Percentiles rank a stretch among this genome's conserved stretches.
These are phyloP conservation scores for Metarhizium sp. DNA, from an alignment of 2,329 filamentous ascomycete genomes.

Conservation along the genomic window DNA sequence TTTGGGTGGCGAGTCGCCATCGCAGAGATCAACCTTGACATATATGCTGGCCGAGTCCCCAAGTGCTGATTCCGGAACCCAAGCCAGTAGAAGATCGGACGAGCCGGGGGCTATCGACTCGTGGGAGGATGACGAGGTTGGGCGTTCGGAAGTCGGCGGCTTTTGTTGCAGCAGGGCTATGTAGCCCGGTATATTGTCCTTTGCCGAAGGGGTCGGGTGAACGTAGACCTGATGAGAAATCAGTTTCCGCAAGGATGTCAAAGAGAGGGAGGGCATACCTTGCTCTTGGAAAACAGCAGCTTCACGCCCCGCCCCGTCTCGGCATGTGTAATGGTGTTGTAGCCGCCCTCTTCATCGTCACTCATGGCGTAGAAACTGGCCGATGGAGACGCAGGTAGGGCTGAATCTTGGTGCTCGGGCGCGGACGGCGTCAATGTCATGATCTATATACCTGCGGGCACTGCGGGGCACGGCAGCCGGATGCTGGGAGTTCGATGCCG, in stretches of 20 bases:
- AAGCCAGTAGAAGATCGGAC: slow-evolving; percentile 76
- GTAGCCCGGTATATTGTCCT: slow-evolving; percentile 93
- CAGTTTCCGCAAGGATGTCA: background rate
- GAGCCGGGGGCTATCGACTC: slow-evolving; percentile 39
- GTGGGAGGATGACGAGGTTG: slow-evolving; percentile 19
- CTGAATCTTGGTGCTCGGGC: background rate
- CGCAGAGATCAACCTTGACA: slow-evolving; percentile 87
- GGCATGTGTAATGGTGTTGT: slow-evolving; percentile 83
- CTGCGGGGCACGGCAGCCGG: too few species aligned
- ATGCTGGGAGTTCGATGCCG: too few species aligned
- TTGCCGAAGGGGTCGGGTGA: slow-evolving; percentile 83
- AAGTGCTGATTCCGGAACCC: slow-evolving; percentile 83
- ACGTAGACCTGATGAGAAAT: slow-evolving; percentile 66
- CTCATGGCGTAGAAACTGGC: slow-evolving; percentile 56
- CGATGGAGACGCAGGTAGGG: slow-evolving; percentile 10
- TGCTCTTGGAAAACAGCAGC: slow-evolving; percentile 92
- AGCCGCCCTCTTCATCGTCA: slow-evolving; percentile 91
- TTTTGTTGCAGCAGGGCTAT: slow-evolving; percentile 92
- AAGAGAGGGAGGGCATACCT: slow-evolving; percentile 41
- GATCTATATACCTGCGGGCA: background rate
- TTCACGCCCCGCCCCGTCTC: slow-evolving; percentile 78
- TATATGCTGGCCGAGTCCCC: slow-evolving; percentile 83
- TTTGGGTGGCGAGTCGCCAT: slow-evolving; percentile 68
- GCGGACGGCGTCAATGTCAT: slow-evolving; percentile 2
- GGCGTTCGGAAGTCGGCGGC: slow-evolving; percentile 32